Base-by-base conservation (phyloP, 768 basidiomycete genomes). In the Lentinula sp. region DNA sequence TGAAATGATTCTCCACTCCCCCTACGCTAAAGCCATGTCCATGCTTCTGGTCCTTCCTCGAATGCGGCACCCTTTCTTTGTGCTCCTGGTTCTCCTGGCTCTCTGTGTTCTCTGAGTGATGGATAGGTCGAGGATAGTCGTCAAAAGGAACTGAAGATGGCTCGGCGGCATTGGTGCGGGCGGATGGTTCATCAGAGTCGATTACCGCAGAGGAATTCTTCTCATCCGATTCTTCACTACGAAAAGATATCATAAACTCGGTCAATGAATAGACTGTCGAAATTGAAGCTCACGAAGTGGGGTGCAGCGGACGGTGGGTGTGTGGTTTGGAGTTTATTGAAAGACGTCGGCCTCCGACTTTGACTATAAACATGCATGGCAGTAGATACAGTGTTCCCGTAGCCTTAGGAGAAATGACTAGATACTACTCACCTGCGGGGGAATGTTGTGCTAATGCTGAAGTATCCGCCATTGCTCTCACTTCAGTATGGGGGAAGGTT, bases 291-390 rank as follows among this genome's bases (percentile, higher is more conserved):
- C 34, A 51, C 50, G 50, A 51, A 51, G 34, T 16, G 7, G 8
- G 5, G 6, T 35, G 50, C 37, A 39, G 7, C 9, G 50, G 2
- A 34, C n/a, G 50, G 23, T 51, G 50, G 34, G 16, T 42, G 15
- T 56, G 55, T 4, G 34, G 35, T 42, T 43, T 56, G 7, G 40
- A 42, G 55, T 40, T 56, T 13, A 56, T 40, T 32, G 55, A 56
- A 15, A 56, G 55, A 13, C 55, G 55, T 43, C 55, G 4, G 45
- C 55, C 55, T 43, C 55, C 55, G 39, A 56, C 55, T 43, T 56
- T 56, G 16, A 56, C 55, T 56, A n/a, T 1, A 11, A 11, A 32
- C 6, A 35, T 21, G 31, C 1, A 34, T 34, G 3, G 16, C 37
- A 39, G 37, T 39, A 39, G 13, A 9, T 39, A 9, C 5, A 39